phyloP scores from a whole-genome alignment of 495 filamentous ascomycete species.

The Tuber brumale region DNA sequence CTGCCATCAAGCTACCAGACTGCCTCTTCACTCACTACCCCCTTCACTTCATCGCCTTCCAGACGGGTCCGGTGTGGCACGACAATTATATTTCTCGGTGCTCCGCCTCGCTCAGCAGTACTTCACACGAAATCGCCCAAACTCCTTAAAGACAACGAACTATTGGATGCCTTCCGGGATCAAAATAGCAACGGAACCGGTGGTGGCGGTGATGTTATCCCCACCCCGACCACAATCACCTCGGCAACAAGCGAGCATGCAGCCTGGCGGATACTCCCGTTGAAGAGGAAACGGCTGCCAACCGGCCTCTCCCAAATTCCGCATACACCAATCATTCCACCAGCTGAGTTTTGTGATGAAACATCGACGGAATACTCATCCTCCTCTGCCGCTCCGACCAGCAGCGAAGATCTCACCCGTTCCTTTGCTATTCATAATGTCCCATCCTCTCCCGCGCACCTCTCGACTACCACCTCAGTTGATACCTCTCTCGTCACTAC shows the following conservation, averaged over 20 bases:
- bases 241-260: conserved; percentile 25
- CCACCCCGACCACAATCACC: conserved; percentile 10
- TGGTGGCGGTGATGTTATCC: conserved; percentile 26
- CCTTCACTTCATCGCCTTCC: not conserved
- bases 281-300: conserved; percentile 31
- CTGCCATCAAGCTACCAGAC: conserved; percentile 31
- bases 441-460: conserved; percentile 26
- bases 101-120: conserved; percentile 21
- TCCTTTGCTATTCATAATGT: conserved; percentile 35
- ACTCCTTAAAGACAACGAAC: conserved; percentile 10
- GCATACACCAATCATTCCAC: conserved; percentile 20
- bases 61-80: conserved; percentile 16
- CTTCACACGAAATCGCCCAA: conserved; percentile 6
- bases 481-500: conserved; percentile 19
- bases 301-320: conserved; percentile 26
- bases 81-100: conserved; percentile 28
- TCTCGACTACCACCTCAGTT: conserved; percentile 14
- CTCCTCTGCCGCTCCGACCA: conserved; percentile 3
- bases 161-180: conserved; percentile 13
- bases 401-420: conserved; percentile 17
- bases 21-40: conserved; percentile 11
- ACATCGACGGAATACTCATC: conserved; percentile 11
- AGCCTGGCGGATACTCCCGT: conserved; percentile 32
- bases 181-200: conserved; percentile 10
- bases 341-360: not conserved